A percentile compares a stretch with the other conserved stretches of the same genome.
phyloP scores from a whole-genome alignment of 345 rosid species.

The Eucalyptus polyanthemos region DNA sequence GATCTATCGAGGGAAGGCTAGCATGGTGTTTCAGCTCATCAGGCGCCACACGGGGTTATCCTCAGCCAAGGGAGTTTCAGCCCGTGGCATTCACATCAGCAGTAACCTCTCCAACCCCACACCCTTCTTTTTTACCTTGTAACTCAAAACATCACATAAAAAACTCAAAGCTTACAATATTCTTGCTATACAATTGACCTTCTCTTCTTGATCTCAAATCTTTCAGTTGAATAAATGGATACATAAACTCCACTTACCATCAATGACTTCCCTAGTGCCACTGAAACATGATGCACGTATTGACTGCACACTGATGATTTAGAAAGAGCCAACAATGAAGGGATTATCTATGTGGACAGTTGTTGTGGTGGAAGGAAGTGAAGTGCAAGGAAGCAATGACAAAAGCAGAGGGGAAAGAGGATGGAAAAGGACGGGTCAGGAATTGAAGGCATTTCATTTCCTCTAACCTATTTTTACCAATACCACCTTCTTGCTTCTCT shows the following conservation, averaged over 20 bases:
- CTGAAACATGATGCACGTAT: background rate
- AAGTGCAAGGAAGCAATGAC: background rate
- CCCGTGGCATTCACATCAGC: background rate
- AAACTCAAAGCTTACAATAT: background rate
- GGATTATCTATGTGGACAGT: background rate
- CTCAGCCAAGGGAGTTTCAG: background rate
- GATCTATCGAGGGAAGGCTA: background rate
- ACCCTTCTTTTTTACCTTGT: background rate
- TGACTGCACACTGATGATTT: background rate
- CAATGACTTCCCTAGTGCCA: background rate
- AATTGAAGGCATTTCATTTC: background rate
- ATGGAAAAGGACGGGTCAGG: background rate
- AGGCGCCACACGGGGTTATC: background rate
- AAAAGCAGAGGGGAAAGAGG: background rate
- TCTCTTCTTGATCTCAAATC: background rate
- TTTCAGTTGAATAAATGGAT: background rate
- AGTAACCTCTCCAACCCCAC: background rate
- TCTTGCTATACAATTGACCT: background rate
- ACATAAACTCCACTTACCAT: background rate
- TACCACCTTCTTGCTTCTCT: background rate
- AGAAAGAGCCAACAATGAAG: background rate
- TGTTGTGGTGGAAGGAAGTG: background rate
- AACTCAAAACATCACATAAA: background rate
- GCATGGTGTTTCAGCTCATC: background rate
- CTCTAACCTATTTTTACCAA: background rate